A percentile compares a stretch with the other conserved stretches of the same genome.
phyloP scores from a whole-genome alignment of 768 basidiomycete genomes.

The Phlebiopsis gigantea region DNA sequence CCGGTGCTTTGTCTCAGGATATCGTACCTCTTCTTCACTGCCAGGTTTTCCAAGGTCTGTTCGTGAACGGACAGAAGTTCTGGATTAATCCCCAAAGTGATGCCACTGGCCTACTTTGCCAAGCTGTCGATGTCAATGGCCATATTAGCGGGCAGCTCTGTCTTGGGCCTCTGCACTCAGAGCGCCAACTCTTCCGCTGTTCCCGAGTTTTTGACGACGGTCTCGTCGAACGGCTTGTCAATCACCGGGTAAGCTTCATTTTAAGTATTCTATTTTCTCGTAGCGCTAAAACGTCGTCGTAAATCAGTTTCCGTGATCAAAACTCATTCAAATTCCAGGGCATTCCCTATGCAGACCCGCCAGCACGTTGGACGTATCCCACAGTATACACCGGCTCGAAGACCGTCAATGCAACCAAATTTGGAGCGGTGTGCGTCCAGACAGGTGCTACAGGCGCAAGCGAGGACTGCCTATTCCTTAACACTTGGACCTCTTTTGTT shows the following conservation, averaged over 20 bases:
- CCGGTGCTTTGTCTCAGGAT: conserved; percentile 18
- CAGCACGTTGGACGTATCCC: conserved; percentile 40
- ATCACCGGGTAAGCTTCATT: conserved; percentile 19
- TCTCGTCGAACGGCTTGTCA: conserved; percentile 16
- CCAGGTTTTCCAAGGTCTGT: conserved; percentile 18
- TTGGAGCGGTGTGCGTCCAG: conserved; percentile 20
- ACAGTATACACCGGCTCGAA: conserved; percentile 24
- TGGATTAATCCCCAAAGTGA: conserved; percentile 13
- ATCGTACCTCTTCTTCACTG: conserved; percentile 19
- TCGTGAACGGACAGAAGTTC: conserved; percentile 15
- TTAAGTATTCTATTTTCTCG: neutral
- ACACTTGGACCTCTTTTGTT: conserved; percentile 39
- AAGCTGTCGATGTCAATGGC: conserved; percentile 19
- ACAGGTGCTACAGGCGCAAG: conserved; percentile 25
- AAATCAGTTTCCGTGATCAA: conserved; percentile 37
- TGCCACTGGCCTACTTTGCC: conserved; percentile 14
- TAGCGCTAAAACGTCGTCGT: neutral
- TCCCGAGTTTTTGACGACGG: conserved; percentile 14
- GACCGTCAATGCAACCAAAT: conserved; percentile 26
- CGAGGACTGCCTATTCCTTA: conserved; percentile 45
- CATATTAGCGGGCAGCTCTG: conserved; percentile 17
- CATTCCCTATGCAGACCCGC: conserved; percentile 43
- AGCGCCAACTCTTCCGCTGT: conserved; percentile 14
- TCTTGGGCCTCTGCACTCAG: conserved; percentile 18
- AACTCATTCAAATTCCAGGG: conserved; percentile 48